A percentile compares a stretch with the other conserved stretches of the same genome.
phyloP scores from a whole-genome alignment of 441 rosid genomes.

The Hura crepitans region DNA sequence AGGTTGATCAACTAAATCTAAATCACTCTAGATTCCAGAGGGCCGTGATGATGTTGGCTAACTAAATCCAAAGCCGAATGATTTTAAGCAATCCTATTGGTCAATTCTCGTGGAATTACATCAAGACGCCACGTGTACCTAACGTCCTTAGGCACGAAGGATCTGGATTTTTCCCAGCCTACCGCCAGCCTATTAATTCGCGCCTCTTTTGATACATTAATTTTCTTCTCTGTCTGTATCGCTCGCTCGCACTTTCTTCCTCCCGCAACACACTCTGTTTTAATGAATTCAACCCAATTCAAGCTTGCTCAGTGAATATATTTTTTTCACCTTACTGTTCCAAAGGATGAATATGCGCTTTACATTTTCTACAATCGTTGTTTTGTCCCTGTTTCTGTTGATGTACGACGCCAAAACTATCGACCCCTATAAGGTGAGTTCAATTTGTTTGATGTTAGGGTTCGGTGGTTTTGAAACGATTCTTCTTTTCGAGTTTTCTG shows the following conservation, averaged over 20 bases:
- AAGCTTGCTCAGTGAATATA: neutral
- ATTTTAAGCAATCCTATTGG: constrained; percentile 58
- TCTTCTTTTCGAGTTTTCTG: neutral
- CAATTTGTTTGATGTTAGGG: neutral
- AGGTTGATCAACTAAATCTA: too few species aligned
- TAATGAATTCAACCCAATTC: neutral
- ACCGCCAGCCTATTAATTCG: constrained; percentile 35
- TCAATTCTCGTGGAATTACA: constrained; percentile 43
- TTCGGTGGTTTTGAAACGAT: neutral
- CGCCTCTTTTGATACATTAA: neutral
- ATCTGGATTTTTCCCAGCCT: constrained; percentile 32
- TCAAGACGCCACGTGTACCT: constrained; percentile 47
- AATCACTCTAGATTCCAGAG: too few species aligned
- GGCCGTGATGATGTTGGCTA: too few species aligned
- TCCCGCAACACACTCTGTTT: neutral
- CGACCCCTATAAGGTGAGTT: constrained; percentile 79
- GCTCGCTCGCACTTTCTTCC: neutral
- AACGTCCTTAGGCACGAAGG: constrained; percentile 35
- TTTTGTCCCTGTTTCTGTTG: constrained; percentile 37
- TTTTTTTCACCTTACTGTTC: neutral
- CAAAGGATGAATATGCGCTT: constrained; percentile 33
- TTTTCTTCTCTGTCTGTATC: neutral
- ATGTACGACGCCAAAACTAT: constrained; percentile 39
- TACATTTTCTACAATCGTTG: constrained; percentile 23
- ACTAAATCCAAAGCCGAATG: neutral